Base-by-base conservation (phyloP, 768 basidiomycete genomes). In the Tricholomella constricta region DNA sequence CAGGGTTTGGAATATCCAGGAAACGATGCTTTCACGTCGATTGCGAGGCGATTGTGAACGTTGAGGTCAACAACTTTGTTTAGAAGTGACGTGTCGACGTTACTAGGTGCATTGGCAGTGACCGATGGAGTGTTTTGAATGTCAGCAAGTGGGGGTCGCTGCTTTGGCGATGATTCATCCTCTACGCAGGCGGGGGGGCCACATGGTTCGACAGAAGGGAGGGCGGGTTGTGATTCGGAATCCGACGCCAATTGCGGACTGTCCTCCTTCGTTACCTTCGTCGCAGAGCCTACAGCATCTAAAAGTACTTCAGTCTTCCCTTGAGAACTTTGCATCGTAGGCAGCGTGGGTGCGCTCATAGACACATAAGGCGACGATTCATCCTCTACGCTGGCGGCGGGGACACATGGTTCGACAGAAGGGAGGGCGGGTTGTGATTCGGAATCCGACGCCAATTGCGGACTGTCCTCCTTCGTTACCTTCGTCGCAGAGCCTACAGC, bases 71-170 rank as follows among this genome's bases (percentile, higher is more conserved):
- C n/a, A n/a, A n/a, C n/a, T 19, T 37, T 10, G 12, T 15, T 19
- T 19, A 17, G 36, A 37, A 37, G 36, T 15, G 7, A 11, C 22
- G 12, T 14, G 6, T 3, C 25, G 15, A 12, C 6, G 14, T 15
- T 25, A 34, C 12, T 6, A n/a, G 32, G 6, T 23, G 19, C 25
- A 15, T 11, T 5, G 3, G 19, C 31, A 9, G 12, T 5, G 5
- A 20, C 14, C 27, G 22, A 11, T 11, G 19, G 7, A 11, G 17
- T 17, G 25, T 57, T 53, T 11, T 36, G 17, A 41, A 57, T 32
- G 10, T 50, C 48, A 10, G 9, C 51, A 17, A 57, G 25, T 17
- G 37, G 42, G n/a, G 36, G 15, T 31, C 46, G 48, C 32, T 17
- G 11, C 15, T 25, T 19, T 12, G 17, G 8, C 9, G 7, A 17